Conservation (phyloP, 2,329 filamentous ascomycete genomes). For the Conoideocrella luteorostrata region DNA sequence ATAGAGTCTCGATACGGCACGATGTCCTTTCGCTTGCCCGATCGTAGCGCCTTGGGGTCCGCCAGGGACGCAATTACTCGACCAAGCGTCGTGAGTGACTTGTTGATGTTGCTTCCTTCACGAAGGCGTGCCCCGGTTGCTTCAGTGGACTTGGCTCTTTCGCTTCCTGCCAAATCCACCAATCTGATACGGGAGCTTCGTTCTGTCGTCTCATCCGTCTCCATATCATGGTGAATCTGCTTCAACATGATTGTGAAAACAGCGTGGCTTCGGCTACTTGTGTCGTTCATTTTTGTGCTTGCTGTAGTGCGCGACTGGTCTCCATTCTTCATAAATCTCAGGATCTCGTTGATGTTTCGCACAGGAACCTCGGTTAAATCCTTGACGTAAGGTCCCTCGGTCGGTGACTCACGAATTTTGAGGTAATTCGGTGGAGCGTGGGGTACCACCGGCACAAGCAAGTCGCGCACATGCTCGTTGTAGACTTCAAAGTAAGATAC, state of each 20-base stretch:
- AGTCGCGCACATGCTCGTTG: conserved; percentile 95
- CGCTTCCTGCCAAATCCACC: conserved; percentile 90
- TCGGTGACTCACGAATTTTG: conserved; percentile 93
- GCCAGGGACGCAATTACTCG: conserved; percentile 91
- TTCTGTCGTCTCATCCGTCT: conserved; percentile 96
- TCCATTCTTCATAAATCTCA: conserved; percentile 84
- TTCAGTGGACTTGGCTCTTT: conserved; percentile 91
- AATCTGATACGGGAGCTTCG: conserved; percentile 87
- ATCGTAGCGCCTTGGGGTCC: conserved; percentile 53
- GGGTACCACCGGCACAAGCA: conserved; percentile 67
- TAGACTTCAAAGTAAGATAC: conserved; percentile 99
- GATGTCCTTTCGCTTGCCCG: conserved; percentile 55
- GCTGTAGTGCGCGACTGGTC: conserved; percentile 83
- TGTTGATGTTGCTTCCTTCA: conserved; percentile 98
- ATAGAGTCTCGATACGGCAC: conserved; percentile 91
- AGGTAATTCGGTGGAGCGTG: conserved; percentile 82
- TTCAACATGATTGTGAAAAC: conserved; percentile 98
- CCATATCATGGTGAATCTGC: conserved; percentile 95
- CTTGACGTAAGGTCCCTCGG: conserved; percentile 93
- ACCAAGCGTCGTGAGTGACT: conserved; percentile 90
- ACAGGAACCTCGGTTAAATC: conserved; percentile 92
- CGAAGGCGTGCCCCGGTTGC: conserved; percentile 85
- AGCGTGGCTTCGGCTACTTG: conserved; percentile 89
- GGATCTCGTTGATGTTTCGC: conserved; percentile 77
- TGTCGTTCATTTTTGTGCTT: conserved; percentile 99